Percentiles rank a stretch among this genome's conserved stretches.
Conservation (phyloP, 805 yeast genomes). For the Candida nemodendra region DNA sequence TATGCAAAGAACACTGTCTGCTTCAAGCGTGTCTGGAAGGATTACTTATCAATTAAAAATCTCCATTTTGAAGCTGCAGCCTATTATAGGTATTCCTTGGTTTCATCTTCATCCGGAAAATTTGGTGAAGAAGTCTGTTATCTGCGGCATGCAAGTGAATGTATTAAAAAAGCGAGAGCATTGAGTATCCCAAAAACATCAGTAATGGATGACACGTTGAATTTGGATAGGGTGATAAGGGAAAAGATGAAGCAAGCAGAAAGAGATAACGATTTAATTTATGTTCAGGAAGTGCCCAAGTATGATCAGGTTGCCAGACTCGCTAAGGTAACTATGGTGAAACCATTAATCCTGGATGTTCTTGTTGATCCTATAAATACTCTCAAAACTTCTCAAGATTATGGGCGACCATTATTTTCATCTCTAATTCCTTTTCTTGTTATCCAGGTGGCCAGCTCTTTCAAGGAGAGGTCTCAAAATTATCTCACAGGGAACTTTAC, state of each 20-base stretch:
- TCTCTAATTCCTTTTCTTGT: constrained; percentile 65
- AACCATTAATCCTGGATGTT: constrained; percentile 34
- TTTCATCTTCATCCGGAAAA: constrained; percentile 44
- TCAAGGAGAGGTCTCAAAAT: constrained; percentile 59
- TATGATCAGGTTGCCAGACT: constrained; percentile 40
- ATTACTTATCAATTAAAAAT: constrained; percentile 57
- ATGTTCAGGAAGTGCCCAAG: constrained; percentile 62
- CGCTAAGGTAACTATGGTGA: constrained; percentile 55
- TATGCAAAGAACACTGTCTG: constrained; percentile 41
- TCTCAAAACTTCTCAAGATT: constrained; percentile 12
- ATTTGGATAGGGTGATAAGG: constrained; percentile 45
- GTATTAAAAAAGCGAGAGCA: constrained; percentile 39
- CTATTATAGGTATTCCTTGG: constrained; percentile 56
- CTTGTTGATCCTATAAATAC: constrained; percentile 38
- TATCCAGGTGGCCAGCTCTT: constrained; percentile 65
- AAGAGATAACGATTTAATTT: constrained; percentile 79
- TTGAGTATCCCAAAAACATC: constrained; percentile 41
- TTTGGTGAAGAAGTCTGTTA: constrained; percentile 74
- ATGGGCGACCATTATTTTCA: constrained; percentile 44
- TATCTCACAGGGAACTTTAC: constrained; percentile 45
- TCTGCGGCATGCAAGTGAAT: constrained; percentile 42
- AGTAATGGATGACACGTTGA: constrained; percentile 52
- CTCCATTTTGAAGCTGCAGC: constrained; percentile 73
- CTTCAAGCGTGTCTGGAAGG: constrained; percentile 54
- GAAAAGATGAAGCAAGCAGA: constrained; percentile 55